phyloP scores from a whole-genome alignment of 164 flowering plant genomes.

The Stephania cephalantha region DNA sequence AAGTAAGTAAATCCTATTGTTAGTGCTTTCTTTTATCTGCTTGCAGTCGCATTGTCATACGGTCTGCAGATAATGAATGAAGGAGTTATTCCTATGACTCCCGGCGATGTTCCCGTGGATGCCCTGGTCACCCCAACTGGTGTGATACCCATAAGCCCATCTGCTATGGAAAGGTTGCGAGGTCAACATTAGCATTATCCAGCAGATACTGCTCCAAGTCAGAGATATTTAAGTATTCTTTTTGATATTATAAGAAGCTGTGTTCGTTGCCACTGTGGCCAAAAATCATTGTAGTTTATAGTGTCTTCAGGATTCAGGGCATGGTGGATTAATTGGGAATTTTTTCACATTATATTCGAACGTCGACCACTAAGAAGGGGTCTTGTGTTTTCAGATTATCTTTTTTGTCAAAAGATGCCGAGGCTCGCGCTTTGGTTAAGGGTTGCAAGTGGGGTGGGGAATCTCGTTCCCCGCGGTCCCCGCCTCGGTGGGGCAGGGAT shows the following conservation, averaged over 20 bases:
- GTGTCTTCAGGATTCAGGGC: background rate
- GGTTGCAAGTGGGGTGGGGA: no score
- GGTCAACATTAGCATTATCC: background rate
- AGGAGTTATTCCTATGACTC: conserved; percentile 64
- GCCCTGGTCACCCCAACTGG: conserved; percentile 78
- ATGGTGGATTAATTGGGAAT: no score
- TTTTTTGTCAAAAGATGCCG: no score
- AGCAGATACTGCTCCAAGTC: background rate
- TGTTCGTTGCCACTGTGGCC: background rate
- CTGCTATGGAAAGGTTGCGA: conserved; percentile 45
- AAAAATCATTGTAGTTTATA: background rate
- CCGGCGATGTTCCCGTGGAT: conserved; percentile 66
- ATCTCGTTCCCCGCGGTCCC: no score
- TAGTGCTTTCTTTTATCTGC: conserved; percentile 5
- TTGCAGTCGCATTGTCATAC: conserved; percentile 87
- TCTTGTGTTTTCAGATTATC: no score
- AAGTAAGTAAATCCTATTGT: background rate
- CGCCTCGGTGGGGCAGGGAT: no score
- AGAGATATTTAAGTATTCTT: background rate
- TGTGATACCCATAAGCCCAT: conserved; percentile 58
- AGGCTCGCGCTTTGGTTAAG: no score
- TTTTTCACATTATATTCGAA: no score
- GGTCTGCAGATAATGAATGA: conserved; percentile 77
- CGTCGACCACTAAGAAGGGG: no score
- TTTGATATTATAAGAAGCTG: background rate